Percentiles rank a stretch among this genome's conserved stretches.
Evolutionary conservation across 768 basidiomycete genomes (phyloP).

Genomic region (Tremella mesenterica): DNA sequence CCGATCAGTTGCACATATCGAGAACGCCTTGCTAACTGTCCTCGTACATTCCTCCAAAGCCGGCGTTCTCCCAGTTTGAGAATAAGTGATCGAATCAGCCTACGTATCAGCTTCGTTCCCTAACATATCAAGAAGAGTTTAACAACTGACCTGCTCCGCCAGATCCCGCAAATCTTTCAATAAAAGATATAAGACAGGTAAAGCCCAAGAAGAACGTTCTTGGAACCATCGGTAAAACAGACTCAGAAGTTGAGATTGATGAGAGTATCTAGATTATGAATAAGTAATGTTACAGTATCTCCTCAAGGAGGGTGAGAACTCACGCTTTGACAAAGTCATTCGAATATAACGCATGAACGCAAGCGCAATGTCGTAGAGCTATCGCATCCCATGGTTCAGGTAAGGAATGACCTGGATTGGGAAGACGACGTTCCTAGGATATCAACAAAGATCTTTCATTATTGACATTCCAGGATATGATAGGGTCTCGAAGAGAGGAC

Average conservation of each 20-base stretch:
- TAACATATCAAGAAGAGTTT: background rate
- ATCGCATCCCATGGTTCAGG: conserved; percentile 39
- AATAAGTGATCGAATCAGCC: conserved; percentile 43
- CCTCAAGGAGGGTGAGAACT: conserved; percentile 5
- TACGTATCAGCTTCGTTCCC: conserved; percentile 2
- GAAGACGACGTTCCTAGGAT: conserved; percentile 22
- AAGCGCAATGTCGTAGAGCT: conserved; percentile 35
- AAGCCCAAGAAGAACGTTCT: conserved; percentile 76
- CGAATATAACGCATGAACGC: conserved; percentile 23
- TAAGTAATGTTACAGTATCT: background rate
- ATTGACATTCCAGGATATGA: background rate
- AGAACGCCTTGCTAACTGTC: conserved; percentile 79
- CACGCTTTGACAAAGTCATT: conserved; percentile 31
- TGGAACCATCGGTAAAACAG: conserved; percentile 69
- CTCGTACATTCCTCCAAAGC: conserved; percentile 79
- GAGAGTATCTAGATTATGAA: conserved; percentile 27
- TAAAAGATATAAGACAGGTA: conserved; percentile 73
- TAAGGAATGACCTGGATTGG: conserved; percentile 28
- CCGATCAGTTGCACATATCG: conserved; percentile 78
- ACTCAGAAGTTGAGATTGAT: conserved; percentile 45
- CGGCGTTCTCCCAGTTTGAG: conserved; percentile 53
- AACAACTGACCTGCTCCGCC: conserved; percentile 61
- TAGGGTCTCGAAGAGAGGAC: background rate
- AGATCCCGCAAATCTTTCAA: conserved; percentile 73
- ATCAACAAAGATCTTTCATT: background rate